Conservation (phyloP, 2,329 filamentous ascomycete species). For the Scytalidium sp. region DNA sequence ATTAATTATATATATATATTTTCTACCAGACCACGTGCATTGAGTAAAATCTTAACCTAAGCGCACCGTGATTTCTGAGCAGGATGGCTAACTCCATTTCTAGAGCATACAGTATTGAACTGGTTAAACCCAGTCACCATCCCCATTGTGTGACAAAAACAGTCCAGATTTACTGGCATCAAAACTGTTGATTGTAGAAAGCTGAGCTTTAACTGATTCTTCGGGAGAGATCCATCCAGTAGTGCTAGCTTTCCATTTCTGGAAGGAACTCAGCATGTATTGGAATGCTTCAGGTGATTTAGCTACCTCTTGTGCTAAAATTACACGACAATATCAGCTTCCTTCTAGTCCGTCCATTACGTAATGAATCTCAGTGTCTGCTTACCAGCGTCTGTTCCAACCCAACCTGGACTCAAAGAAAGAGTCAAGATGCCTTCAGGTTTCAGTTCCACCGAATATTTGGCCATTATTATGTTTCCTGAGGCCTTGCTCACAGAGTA, state of each 20-base stretch:
- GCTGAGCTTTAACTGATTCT: not conserved
- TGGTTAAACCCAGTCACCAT: not conserved
- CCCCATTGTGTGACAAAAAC: not conserved
- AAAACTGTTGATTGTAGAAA: not conserved
- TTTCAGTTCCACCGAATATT: constrained; percentile 4
- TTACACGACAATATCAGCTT: not conserved
- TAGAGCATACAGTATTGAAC: too few species aligned
- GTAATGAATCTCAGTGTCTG: not conserved
- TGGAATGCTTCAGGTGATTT: not conserved
- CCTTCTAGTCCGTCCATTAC: not conserved
- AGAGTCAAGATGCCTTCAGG: constrained; percentile 3
- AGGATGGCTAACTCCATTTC: too few species aligned
- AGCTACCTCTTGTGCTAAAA: not conserved
- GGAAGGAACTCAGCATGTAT: not conserved
- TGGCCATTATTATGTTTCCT: constrained; percentile 5
- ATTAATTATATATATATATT: too few species aligned
- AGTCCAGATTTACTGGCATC: not conserved
- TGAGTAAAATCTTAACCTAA: too few species aligned
- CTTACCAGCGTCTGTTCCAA: constrained; percentile 4
- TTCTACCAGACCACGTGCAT: too few species aligned
- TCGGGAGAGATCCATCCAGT: not conserved
- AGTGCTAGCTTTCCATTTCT: not conserved
- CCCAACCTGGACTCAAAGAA: constrained; percentile 8
- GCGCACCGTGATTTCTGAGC: too few species aligned
- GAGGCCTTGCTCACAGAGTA: constrained; percentile 6